Evolutionary conservation across 345 rosid genomes (phyloP).

Genomic region (Corchorus olitorius): DNA sequence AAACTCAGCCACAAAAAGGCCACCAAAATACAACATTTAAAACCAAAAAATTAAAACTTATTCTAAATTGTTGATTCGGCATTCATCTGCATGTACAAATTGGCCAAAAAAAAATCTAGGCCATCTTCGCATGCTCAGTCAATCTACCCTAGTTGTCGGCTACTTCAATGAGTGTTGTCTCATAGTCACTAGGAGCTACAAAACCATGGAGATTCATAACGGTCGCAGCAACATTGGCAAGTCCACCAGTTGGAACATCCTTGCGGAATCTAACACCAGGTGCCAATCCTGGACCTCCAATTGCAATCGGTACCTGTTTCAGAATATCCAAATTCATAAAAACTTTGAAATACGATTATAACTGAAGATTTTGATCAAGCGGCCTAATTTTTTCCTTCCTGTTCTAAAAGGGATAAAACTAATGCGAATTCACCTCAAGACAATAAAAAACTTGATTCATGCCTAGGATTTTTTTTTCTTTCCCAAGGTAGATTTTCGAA

Average conservation of each 20-base stretch:
- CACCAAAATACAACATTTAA: neutral
- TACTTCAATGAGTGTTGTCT: constrained; percentile 82
- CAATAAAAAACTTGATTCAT: neutral
- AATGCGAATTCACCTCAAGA: neutral
- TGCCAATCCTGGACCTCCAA: constrained; percentile 86
- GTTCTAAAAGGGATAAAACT: neutral
- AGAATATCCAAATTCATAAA: neutral
- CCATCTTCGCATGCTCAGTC: neutral
- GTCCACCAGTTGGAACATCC: constrained; percentile 66
- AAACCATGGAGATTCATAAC: constrained; percentile 93
- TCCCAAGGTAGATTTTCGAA: neutral
- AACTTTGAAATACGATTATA: neutral
- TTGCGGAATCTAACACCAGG: constrained; percentile 68
- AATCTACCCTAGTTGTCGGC: constrained; percentile 37
- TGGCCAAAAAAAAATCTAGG: neutral
- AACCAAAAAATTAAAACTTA: neutral
- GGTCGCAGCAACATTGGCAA: constrained; percentile 97
- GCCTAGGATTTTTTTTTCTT: no score
- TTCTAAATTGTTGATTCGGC: neutral
- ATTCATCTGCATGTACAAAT: neutral
- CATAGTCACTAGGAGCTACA: constrained; percentile 81
- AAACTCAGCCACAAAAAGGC: neutral
- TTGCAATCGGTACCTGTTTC: constrained; percentile 85
- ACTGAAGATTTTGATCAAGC: neutral
- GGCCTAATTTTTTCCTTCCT: no score